Conservation (phyloP, 176 grass and related monocot genomes). For the Rhipidocladum racemiflorum region DNA sequence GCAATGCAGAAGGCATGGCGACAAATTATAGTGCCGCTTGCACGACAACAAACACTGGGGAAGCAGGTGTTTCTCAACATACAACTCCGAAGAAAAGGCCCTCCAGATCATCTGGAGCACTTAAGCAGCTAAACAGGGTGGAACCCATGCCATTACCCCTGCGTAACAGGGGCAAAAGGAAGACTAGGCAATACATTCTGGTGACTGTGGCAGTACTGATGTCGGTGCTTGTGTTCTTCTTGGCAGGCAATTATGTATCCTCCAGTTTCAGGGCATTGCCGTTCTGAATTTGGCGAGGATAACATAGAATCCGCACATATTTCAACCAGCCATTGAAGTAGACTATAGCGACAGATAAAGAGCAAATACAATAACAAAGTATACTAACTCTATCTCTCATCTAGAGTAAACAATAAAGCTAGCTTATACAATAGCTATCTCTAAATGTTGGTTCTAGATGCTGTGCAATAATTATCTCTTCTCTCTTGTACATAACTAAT, state of each 20-base stretch:
- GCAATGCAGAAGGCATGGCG: slow-evolving; percentile 13
- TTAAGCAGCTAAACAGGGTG: slow-evolving; percentile 63
- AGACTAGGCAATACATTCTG: slow-evolving; percentile 58
- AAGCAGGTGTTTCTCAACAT: slow-evolving; percentile 22
- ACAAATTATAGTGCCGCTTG: slow-evolving; percentile 26
- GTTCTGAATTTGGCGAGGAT: not conserved
- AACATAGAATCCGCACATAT: not conserved
- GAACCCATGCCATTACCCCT: slow-evolving; percentile 63
- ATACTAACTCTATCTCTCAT: too few relatives aligned
- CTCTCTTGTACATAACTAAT: too few relatives aligned
- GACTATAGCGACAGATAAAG: too few relatives aligned
- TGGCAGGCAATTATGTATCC: slow-evolving; percentile 29
- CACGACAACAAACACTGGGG: slow-evolving; percentile 21
- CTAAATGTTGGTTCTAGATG: too few relatives aligned
- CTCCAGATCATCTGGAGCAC: slow-evolving; percentile 20
- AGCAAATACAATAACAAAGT: too few relatives aligned
- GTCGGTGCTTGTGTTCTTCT: slow-evolving; percentile 50
- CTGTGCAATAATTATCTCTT: too few relatives aligned
- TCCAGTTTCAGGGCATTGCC: not conserved
- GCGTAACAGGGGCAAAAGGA: slow-evolving; percentile 59
- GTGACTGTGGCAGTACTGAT: slow-evolving; percentile 30
- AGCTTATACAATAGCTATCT: too few relatives aligned
- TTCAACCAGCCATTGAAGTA: not conserved
- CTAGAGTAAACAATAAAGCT: too few relatives aligned
- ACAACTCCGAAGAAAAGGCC: slow-evolving; percentile 23